phyloP scores from a whole-genome alignment of 768 basidiomycete species.

The Goffeauzyma gilvescens region DNA sequence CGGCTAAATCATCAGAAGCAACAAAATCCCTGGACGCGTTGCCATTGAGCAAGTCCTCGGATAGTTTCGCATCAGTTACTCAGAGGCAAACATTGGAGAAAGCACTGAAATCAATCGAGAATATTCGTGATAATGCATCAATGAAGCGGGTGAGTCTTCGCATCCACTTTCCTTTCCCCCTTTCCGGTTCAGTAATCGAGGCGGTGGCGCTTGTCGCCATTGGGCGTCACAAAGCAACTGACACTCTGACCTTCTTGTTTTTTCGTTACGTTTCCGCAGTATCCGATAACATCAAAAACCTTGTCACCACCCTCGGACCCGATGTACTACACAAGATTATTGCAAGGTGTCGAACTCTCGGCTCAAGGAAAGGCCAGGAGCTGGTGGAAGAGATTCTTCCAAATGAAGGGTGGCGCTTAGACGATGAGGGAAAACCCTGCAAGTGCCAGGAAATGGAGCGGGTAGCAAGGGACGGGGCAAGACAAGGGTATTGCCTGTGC shows the following conservation, averaged over 20 bases:
- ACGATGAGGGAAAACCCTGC: no score
- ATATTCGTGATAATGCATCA: constrained; percentile 3
- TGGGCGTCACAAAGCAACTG: neutral
- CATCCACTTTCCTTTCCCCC: neutral
- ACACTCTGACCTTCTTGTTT: neutral
- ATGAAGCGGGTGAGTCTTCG: constrained; percentile 8
- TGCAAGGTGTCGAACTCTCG: constrained; percentile 22
- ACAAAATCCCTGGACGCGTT: no score
- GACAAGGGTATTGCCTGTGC: no score
- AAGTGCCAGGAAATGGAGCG: no score
- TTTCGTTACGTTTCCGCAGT: constrained; percentile 17
- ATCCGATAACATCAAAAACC: constrained; percentile 16
- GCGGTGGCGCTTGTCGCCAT: neutral
- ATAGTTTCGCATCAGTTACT: no score
- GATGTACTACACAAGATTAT: constrained; percentile 22
- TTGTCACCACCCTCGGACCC: constrained; percentile 26
- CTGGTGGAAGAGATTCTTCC: constrained; percentile 30
- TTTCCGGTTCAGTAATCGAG: neutral
- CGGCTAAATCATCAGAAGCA: neutral
- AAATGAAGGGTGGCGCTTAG: constrained; percentile 25
- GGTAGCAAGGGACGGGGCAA: no score
- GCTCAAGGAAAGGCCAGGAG: constrained; percentile 22
- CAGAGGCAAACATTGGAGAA: neutral
- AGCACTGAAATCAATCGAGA: constrained; percentile 6
- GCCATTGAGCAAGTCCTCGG: no score